These are phyloP conservation scores for Dendrobium officinale DNA, from an alignment of 106 monocot genomes.

Conservation along the genomic window DNA sequence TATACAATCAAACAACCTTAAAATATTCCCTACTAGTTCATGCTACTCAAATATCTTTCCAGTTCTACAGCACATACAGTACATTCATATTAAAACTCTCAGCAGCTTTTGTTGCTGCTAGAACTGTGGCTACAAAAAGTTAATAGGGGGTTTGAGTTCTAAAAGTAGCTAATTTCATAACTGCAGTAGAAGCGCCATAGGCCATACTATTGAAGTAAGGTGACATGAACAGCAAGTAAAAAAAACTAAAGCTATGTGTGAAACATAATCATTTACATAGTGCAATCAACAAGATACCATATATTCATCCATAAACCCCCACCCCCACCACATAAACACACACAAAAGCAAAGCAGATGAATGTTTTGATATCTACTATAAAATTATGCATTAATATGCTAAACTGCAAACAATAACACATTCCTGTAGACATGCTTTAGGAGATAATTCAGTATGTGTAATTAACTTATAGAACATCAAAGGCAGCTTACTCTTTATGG, in stretches of 20 bases:
- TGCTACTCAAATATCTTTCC: not conserved
- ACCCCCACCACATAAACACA: not conserved
- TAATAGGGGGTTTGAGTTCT: not conserved
- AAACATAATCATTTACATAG: not conserved
- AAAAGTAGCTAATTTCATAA: not conserved
- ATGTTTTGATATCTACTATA: not conserved
- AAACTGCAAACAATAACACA: not conserved
- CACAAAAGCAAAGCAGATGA: not conserved
- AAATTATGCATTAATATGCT: not conserved
- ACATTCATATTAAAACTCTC: not conserved
- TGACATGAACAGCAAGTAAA: not conserved
- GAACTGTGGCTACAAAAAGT: not conserved
- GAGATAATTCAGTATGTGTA: not conserved
- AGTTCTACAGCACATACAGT: not conserved
- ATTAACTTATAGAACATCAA: not conserved
- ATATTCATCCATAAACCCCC: not conserved
- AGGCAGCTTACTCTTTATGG: constrained; percentile 10
- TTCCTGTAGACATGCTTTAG: not conserved
- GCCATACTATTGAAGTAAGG: not conserved
- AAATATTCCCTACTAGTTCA: not conserved
- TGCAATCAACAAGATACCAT: not conserved
- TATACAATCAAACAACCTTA: no score
- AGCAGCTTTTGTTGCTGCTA: not conserved
- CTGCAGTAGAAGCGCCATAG: not conserved
- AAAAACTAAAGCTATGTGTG: not conserved